phyloP scores from a whole-genome alignment of 2,329 filamentous ascomycete species.

The Fusarium sterilihyphosum region DNA sequence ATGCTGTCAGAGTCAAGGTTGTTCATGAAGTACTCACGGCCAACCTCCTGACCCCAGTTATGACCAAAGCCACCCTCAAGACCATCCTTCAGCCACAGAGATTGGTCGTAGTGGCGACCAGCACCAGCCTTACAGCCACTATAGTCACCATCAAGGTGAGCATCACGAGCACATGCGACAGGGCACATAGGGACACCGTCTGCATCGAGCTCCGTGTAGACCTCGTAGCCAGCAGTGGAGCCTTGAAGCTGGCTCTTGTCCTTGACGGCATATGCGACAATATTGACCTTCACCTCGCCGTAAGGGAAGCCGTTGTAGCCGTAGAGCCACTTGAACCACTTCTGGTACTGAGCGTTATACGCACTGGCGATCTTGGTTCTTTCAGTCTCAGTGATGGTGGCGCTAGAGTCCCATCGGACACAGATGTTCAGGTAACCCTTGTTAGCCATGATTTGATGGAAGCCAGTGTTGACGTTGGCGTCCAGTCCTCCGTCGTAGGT shows the following conservation, averaged over 20 bases:
- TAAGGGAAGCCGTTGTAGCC: slow-evolving; percentile 57
- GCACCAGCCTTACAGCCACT: slow-evolving; percentile 47
- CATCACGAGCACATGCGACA: slow-evolving; percentile 52
- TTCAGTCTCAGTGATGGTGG: slow-evolving; percentile 49
- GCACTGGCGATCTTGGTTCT: slow-evolving; percentile 49
- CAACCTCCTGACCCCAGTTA: slow-evolving; percentile 58
- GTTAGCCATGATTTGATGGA: slow-evolving; percentile 45
- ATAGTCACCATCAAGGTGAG: slow-evolving; percentile 56
- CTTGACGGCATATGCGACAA: slow-evolving; percentile 56
- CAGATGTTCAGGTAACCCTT: slow-evolving; percentile 48
- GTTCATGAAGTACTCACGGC: slow-evolving; percentile 55
- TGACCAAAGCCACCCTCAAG: slow-evolving; percentile 55
- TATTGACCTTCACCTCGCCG: slow-evolving; percentile 48
- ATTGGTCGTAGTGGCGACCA: slow-evolving; percentile 54
- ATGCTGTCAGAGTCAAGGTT: slow-evolving; percentile 50
- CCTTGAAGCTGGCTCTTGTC: slow-evolving; percentile 51
- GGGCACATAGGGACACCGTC: slow-evolving; percentile 54
- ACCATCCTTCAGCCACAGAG: slow-evolving; percentile 57
- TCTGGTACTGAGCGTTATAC: slow-evolving; percentile 50
- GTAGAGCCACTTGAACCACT: slow-evolving; percentile 55
- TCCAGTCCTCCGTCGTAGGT: slow-evolving; percentile 21
- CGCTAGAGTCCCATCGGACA: slow-evolving; percentile 55
- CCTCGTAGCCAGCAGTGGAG: slow-evolving; percentile 47
- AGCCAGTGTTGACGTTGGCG: slow-evolving; percentile 45
- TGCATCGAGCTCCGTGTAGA: slow-evolving; percentile 54